Conservation (phyloP, 805 yeast species). For the Wickerhamiella domercqiae region DNA sequence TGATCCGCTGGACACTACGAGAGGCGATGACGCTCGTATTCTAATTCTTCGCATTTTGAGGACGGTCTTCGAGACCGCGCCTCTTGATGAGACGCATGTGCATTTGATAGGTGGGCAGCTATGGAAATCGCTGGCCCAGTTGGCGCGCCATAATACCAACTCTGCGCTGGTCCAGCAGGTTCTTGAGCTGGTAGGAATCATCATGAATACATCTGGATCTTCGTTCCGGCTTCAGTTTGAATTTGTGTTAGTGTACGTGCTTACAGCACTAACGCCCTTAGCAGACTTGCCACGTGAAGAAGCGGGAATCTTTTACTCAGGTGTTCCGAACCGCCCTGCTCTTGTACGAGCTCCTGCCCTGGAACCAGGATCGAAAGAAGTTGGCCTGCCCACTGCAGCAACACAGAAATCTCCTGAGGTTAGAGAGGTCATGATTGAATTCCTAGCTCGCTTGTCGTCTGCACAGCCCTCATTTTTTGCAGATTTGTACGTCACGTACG, state of each 20-base stretch:
- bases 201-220: conserved; percentile 50
- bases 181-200: conserved; percentile 56
- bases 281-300: conserved; percentile 26
- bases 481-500: conserved; percentile 64
- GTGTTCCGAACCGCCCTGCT: conserved; percentile 26
- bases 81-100: too few species aligned
- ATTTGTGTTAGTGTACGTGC: conserved; percentile 27
- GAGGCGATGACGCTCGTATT: conserved; percentile 56
- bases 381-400: conserved; percentile 13
- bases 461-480: conserved; percentile 58
- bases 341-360: conserved; percentile 42
- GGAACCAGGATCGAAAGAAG: conserved; percentile 17
- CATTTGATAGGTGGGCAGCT: conserved; percentile 60
- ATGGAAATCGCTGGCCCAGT: conserved; percentile 71
- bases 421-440: conserved; percentile 73
- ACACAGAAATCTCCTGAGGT: conserved; percentile 21
- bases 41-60: conserved; percentile 65
- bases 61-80: conserved; percentile 64
- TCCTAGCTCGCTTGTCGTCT: conserved; percentile 45
- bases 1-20: conserved; percentile 54
- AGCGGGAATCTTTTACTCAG: conserved; percentile 26
- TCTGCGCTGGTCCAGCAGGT: conserved; percentile 59
- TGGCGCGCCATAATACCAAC: conserved; percentile 54
- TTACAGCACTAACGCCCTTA: conserved; percentile 25
- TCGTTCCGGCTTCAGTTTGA: conserved; percentile 70